Evolutionary conservation across 2,329 filamentous ascomycete genomes (phyloP).

Genomic region (Arthrinium phaeospermum): DNA sequence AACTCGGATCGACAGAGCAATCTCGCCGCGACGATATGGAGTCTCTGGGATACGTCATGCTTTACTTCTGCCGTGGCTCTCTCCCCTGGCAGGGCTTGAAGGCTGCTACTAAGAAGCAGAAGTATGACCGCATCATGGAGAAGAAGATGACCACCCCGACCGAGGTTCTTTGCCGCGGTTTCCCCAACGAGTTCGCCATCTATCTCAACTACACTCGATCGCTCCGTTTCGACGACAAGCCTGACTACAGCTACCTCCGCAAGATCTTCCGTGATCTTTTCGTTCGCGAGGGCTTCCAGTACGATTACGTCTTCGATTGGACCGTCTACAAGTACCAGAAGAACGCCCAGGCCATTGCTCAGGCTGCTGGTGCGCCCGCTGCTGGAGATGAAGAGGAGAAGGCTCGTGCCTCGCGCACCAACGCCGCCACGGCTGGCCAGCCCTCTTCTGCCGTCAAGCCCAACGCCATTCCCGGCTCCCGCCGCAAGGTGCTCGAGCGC

Average conservation of each 20-base stretch:
- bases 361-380: conserved; percentile 71
- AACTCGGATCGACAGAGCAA: conserved; percentile 69
- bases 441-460: conserved; percentile 70
- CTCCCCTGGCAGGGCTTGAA: conserved; percentile 99
- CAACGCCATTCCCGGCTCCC: conserved; percentile 75
- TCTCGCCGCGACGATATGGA: conserved; percentile 99
- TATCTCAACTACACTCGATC: conserved; percentile 99
- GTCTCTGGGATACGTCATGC: conserved; percentile 98
- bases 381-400: conserved; percentile 80
- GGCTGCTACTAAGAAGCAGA: conserved; percentile 99
- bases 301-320: conserved; percentile 99
- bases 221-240: conserved; percentile 99
- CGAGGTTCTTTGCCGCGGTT: conserved; percentile 97
- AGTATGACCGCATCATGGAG: conserved; percentile 99
- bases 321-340: conserved; percentile 99
- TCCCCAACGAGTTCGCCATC: conserved; percentile 99
- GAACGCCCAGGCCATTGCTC: conserved; percentile 93
- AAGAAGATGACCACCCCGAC: conserved; percentile 99
- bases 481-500: conserved; percentile 84
- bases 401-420: conserved; percentile 70
- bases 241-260: conserved; percentile 98
- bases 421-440: conserved; percentile 67
- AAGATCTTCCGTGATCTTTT: conserved; percentile 99
- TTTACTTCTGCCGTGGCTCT: conserved; percentile 99
- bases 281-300: conserved; percentile 98